Evolutionary conservation across 2,329 filamentous ascomycete genomes (phyloP), one percentile per base, ranked within the genome.

Genomic region (Ascochyta viciae-villosae): DNA sequence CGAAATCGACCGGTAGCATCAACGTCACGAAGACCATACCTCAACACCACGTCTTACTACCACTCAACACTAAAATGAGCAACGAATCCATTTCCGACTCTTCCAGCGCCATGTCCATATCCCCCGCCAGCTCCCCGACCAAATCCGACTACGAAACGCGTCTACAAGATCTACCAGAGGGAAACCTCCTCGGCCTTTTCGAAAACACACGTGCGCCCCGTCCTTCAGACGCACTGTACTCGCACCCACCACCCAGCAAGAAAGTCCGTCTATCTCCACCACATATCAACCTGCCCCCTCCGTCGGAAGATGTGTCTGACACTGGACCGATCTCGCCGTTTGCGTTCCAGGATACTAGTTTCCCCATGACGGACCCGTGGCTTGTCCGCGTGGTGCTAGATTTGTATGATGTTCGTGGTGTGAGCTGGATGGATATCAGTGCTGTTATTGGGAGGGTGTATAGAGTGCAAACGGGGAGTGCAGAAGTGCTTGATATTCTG

Each of bases 351-450:
- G 73, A 74, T 37, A 47, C 62, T 1, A 54, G 49, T 10, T 63
- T 57, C 15, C 63, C 66, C 1, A 73, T 72, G 67, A 67, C 69
- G 44, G 70, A 71, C 35, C 73, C 73, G 13, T 75, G 68, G 71
- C 68, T 77, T 13, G 74, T 76, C 6, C 61, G 69, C 12, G 65
- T 72, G 7, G 74, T 77, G 13, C 66, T 77, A 9, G 71, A 75
- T 45, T 55, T 76, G 53, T 69, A 68, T 50, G 74, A 77, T 50
- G 65, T 71, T 7, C 59, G 70, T 4, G 62, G 70, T 0, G 59
- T 75, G n/a, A 68, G 70, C 48, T 77, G 74, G 74, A 75, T 66
- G 63, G 66, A 63, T n/a, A 74, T 77, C 42, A 69, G 71, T 5
- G 72, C 71, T 46, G 66, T 69, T 9, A 63, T 77, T 39, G 64